Conservation (phyloP, 495 filamentous ascomycete genomes). For the Xylona heveae region DNA sequence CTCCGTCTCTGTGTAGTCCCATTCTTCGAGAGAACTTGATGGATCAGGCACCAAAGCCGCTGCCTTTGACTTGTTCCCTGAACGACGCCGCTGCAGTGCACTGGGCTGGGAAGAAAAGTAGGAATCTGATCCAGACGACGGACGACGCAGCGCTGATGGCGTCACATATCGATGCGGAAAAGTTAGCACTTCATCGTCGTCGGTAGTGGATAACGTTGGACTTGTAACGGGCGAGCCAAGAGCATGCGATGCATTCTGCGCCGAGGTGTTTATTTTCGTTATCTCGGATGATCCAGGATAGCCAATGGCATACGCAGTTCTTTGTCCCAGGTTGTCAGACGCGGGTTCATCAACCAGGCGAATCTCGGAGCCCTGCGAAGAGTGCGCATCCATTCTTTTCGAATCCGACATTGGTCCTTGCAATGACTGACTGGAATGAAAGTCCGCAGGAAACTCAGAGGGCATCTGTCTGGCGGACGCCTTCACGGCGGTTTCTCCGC, state of each 20-base stretch:
- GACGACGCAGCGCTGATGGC: slow-evolving; percentile 21
- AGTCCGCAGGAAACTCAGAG: too few species aligned
- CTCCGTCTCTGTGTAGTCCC: slow-evolving; percentile 82
- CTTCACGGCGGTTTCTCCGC: too few species aligned
- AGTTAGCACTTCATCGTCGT: slow-evolving; percentile 54
- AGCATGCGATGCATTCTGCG: slow-evolving; percentile 15
- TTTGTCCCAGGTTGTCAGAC: too few species aligned
- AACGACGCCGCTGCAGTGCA: neutral
- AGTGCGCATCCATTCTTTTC: too few species aligned
- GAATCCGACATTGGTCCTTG: too few species aligned
- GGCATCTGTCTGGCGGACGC: too few species aligned
- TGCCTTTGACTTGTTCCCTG: slow-evolving; percentile 7
- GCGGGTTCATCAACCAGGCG: too few species aligned
- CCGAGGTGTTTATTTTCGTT: slow-evolving; percentile 9
- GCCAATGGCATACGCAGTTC: too few species aligned
- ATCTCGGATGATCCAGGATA: slow-evolving; percentile 6
- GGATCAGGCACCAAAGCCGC: slow-evolving; percentile 5
- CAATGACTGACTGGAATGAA: too few species aligned
- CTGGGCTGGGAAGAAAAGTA: slow-evolving; percentile 31
- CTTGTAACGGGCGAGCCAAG: slow-evolving; percentile 28
- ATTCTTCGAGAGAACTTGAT: slow-evolving; percentile 20
- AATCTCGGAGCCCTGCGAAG: too few species aligned
- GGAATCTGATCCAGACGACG: slow-evolving; percentile 40
- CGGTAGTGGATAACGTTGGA: slow-evolving; percentile 45
- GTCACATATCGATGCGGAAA: slow-evolving; percentile 23